Base-by-base conservation (phyloP, 345 rosid genomes). In the Populus euphratica region DNA sequence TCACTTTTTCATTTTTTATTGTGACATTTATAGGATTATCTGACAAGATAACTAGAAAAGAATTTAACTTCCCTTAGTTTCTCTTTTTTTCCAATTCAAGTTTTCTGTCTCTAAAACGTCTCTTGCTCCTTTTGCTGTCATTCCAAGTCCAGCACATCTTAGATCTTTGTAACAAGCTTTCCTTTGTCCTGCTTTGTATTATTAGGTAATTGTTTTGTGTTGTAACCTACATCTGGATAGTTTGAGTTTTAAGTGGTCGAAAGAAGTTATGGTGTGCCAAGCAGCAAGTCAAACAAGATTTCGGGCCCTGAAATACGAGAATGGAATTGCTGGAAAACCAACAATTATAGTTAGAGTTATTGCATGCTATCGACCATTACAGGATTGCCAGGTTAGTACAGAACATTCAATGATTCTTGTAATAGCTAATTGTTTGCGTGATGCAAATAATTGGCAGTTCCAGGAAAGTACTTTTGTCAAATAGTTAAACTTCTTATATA, bases 291-390 rank as follows among this genome's bases (percentile, higher is more conserved):
- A 89, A 82, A 94, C 97, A 78, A 96, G 94, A 90, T 96, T 94
- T 84, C 94, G 94, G 80, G 97, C 92, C 21, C 85, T 91, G 73
- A 96, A 92, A 81, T 85, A 93, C 82, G 97, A 91, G 85, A 85
- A 87, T 78, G 97, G 99, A 73, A 86, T 83, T 88, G 92, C 97
- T 56, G 97, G 98, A 86, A 90, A 79, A 78, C 79, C 92, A 78
- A 86, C 91, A 0, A 90, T 96, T 79, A 86, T 93, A 84, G 97
- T 96, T 78, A 90, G 91, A 88, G 89, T 96, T 54, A 90, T 96
- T 86, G 98, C 92, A 81, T 96, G 99, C 90, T 96, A 90, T 87
- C 96, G 89, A 89, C 98, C 95, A 7, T 88, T 96, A 88, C 92
- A 91, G 86, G 93, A 92, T 88, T 96, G 98, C 80, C 99, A 96